Base-by-base conservation (phyloP, 352 stramenopile species). In the Phytopythium ostracodes region DNA sequence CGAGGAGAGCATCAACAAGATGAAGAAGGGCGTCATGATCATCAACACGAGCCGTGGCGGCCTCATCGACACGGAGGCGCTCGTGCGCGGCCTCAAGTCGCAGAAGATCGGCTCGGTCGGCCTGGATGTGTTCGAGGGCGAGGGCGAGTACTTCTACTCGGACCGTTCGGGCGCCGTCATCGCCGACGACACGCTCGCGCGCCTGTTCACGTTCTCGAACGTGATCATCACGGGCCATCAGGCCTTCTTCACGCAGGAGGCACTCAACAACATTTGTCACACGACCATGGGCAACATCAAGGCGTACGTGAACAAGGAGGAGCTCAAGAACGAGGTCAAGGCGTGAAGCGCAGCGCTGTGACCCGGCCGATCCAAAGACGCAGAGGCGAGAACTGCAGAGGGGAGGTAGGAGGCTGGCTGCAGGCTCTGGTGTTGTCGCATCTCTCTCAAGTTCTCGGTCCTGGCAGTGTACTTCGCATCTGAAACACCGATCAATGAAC, bases 21-120 rank as follows among this genome's bases (percentile, higher is more conserved):
- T 98, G 72, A 97, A 97, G 72, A 63, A 91, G 18, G 74, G 81
- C 18, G 87, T 97, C 4, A 85, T 95, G 64, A 66, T 98, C 14
- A 96, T 98, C 66, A 98, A 97, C 67, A 96, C 88, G 15, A 91
- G 81, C 29, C 88, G 89, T 59, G 91, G 92, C 54, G 88, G 84
- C 18, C 67, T 97, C 9, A 84, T 97, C 40, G 83, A 97, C 64
- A 97, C 88, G 18, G 77, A 76, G 14, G 83, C 87, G 8, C 67
- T 98, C 0, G 77, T 97, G 27, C 64, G 81, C 46, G 88, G 81
- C 17, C 75, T 97, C 38, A 85, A 96, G 66, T 75, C 71, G 15
- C 73, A 84, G 50, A 88, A 94, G 55, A 88, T 98, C 47, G 76
- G 75, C 20, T 65, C 77, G 10, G 79, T 87, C 0, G 92, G 89